Base-by-base conservation (phyloP, 176 grass and related monocot species). In the Eragrostis nindensis region DNA sequence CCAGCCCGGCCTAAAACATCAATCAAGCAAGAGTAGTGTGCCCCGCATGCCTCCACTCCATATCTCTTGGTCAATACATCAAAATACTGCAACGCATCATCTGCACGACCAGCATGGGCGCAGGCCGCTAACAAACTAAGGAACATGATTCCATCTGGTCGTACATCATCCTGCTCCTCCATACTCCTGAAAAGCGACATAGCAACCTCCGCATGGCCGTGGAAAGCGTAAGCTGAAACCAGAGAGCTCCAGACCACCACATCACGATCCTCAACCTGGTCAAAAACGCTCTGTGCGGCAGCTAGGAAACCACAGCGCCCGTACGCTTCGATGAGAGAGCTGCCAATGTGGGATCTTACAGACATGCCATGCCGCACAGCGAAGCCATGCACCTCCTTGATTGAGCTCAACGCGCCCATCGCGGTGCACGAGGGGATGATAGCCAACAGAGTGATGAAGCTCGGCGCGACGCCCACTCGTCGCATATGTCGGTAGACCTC, bases 1-100 rank as follows among this genome's bases (percentile, higher is more conserved):
- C 92, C 92, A 67, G 83, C 92, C 45, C 92, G 77, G 30, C 92
- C 87, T 83, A 91, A 87, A 8, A 94, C 89, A 81, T 91, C 86
- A 21, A 89, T 86, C 86, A 91, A 79, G 86, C 92, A 91, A 0
- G 92, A 94, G 66, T 91, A 94, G 62, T 94, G 92, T 24, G 91
- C 86, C 38, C 83, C 52, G 1, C 61, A 59, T 18, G 88, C 89
- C 52, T 84, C 83, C 39, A 89, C 76, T 41, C 80, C 76, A 56
- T 84, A 68, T 5, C 12, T 75, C 32, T 70, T 88, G 15, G 80
- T 94, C 19, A 94, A 66, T 18, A 91, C 71, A 44, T 91, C 80
- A 25, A 94, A 91, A 59, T 89, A 94, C 77, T 84, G 76, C 73
- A 89, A 50, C 0, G 89, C 92, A 2, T 94, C 89, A 15, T 87